Conservation (phyloP, 345 rosid species). For the Barbarea vulgaris region DNA sequence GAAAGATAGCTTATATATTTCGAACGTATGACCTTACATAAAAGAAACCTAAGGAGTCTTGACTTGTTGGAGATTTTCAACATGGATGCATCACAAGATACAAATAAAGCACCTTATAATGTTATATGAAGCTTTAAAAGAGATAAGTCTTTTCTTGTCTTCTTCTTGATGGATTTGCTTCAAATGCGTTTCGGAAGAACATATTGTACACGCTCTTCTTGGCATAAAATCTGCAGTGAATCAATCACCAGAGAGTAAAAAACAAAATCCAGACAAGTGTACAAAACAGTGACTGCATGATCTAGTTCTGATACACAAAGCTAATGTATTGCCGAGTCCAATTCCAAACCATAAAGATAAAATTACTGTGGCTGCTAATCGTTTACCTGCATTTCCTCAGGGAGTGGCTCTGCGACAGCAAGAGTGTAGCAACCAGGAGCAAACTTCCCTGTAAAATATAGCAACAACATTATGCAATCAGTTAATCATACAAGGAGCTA, state of each 20-base stretch:
- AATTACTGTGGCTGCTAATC: neutral
- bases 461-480: conserved; percentile 10
- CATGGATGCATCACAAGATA: conserved; percentile 18
- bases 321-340: neutral
- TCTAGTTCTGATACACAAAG: conserved; percentile 3
- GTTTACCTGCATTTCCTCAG: conserved; percentile 83
- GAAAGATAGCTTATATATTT: neutral
- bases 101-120: conserved; percentile 8
- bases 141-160: conserved; percentile 10
- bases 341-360: neutral
- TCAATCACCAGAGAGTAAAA: neutral
- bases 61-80: neutral
- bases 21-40: neutral
- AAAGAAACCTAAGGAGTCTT: neutral
- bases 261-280: neutral
- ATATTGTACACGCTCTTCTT: conserved; percentile 80
- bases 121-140: conserved; percentile 24
- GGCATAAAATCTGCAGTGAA: conserved; percentile 66
- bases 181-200: conserved; percentile 68
- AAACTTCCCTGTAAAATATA: conserved; percentile 60
- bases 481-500: conserved; percentile 1
- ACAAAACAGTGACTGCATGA: neutral
- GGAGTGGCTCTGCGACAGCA: conserved; percentile 77
- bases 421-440: conserved; percentile 90
- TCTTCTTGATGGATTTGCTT: conserved; percentile 25